A percentile compares a stretch with the other conserved stretches of the same genome.
phyloP scores from a whole-genome alignment of 2,329 filamentous ascomycete genomes.

The Neofusicoccum cordaticola region DNA sequence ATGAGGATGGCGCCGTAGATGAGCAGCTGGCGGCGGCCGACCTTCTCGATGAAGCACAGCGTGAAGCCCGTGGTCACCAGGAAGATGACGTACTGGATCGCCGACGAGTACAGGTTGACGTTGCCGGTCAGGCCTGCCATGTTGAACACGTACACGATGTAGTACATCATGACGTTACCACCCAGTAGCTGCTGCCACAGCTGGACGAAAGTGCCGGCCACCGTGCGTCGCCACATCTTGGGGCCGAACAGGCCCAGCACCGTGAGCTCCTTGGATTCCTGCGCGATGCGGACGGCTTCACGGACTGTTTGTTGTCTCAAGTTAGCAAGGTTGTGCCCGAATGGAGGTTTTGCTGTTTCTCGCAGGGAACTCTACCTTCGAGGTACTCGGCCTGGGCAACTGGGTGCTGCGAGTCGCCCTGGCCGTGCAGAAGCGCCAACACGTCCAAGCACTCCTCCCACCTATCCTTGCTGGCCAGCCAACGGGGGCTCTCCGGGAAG shows the following conservation, averaged over 20 bases:
- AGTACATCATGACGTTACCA: constrained; percentile 40
- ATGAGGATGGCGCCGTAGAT: constrained; percentile 57
- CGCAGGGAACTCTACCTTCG: constrained; percentile 36
- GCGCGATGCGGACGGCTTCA: constrained; percentile 15
- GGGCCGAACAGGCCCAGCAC: constrained; percentile 16
- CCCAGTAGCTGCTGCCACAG: constrained; percentile 54
- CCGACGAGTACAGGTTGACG: constrained; percentile 16
- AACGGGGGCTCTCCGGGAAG: constrained; percentile 58
- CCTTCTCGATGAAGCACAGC: constrained; percentile 58
- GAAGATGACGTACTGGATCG: constrained; percentile 65
- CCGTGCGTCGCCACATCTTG: constrained; percentile 56
- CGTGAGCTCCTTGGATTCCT: constrained; percentile 9
- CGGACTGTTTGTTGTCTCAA: not conserved
- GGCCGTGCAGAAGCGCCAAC: constrained; percentile 56
- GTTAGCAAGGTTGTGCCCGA: too few species aligned
- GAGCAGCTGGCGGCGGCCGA: constrained; percentile 57
- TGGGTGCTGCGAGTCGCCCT: constrained; percentile 55
- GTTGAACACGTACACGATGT: constrained; percentile 54
- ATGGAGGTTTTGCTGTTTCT: too few species aligned
- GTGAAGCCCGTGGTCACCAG: constrained; percentile 59
- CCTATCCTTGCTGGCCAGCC: constrained; percentile 65
- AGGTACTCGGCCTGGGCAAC: constrained; percentile 63
- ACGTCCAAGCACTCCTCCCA: constrained; percentile 63
- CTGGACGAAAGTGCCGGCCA: constrained; percentile 56
- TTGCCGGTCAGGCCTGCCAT: constrained; percentile 46